phyloP scores from a whole-genome alignment of 768 basidiomycete species.

The Boletus insuetus region DNA sequence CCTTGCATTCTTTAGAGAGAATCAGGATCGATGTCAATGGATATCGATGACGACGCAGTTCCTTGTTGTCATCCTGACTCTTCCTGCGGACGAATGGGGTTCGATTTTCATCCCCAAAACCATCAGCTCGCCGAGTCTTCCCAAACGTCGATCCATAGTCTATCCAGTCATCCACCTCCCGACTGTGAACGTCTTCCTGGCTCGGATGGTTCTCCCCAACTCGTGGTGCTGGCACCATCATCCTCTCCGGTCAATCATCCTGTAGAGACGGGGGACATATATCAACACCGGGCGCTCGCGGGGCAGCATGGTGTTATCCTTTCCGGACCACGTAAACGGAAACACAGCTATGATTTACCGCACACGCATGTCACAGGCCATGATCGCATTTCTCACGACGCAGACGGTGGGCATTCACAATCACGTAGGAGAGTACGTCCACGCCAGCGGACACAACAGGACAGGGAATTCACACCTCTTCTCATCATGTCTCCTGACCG shows the following conservation, averaged over 20 bases:
- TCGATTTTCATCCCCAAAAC: not conserved
- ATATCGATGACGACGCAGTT: constrained; percentile 7
- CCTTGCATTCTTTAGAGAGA: constrained; percentile 4
- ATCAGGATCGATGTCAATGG: constrained; percentile 6
- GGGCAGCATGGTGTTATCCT: not conserved
- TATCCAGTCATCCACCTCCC: not conserved
- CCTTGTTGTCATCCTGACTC: not conserved
- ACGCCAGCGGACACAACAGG: constrained; percentile 4
- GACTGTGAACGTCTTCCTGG: not conserved
- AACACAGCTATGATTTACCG: not conserved
- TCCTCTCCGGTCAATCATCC: not conserved
- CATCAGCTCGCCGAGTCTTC: not conserved
- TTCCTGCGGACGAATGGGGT: not conserved
- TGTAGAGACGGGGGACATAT: not conserved
- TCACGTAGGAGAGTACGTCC: constrained; percentile 4
- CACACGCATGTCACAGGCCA: not conserved
- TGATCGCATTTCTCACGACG: not conserved
- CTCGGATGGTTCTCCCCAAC: not conserved
- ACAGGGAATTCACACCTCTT: constrained; percentile 24
- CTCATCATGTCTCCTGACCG: constrained; percentile 15
- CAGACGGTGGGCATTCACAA: not conserved
- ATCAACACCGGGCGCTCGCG: not conserved
- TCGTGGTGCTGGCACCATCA: not conserved
- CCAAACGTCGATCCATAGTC: not conserved
- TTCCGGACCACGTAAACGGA: constrained; percentile 19